Evolutionary conservation across 2,329 filamentous ascomycete genomes (phyloP).

Genomic region (Colletotrichum musicola): DNA sequence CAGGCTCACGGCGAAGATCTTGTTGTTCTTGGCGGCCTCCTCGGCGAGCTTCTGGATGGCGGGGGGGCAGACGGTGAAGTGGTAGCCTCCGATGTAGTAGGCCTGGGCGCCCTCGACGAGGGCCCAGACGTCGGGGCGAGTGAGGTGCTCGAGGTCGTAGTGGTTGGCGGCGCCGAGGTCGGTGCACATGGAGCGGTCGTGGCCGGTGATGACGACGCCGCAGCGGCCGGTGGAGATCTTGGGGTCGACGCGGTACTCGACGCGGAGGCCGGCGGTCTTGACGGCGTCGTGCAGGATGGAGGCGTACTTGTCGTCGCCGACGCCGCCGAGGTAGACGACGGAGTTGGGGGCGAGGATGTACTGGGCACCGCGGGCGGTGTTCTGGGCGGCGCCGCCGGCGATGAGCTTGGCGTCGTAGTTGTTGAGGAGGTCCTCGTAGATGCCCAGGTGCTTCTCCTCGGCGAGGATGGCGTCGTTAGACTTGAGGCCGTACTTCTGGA

Average conservation of each 20-base stretch:
- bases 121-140: constrained; percentile 91
- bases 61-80: constrained; percentile 94
- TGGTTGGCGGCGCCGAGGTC: constrained; percentile 96
- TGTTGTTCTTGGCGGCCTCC: constrained; percentile 90
- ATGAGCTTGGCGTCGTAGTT: constrained; percentile 95
- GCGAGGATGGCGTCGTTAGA: constrained; percentile 98
- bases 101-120: constrained; percentile 89
- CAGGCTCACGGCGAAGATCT: constrained; percentile 91
- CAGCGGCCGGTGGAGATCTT: constrained; percentile 90
- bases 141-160: constrained; percentile 94
- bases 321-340: constrained; percentile 92
- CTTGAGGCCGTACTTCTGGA: constrained; percentile 94
- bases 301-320: constrained; percentile 96
- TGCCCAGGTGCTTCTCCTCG: constrained; percentile 86
- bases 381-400: constrained; percentile 95
- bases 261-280: constrained; percentile 87
- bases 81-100: constrained; percentile 96
- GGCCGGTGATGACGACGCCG: constrained; percentile 95
- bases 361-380: constrained; percentile 95
- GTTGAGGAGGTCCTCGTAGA: constrained; percentile 94
- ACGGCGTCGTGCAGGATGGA: constrained; percentile 89
- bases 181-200: constrained; percentile 94
- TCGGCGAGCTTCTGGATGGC: constrained; percentile 92
- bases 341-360: constrained; percentile 93
- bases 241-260: constrained; percentile 94